These are phyloP conservation scores for Coemansia sp. DNA, from an alignment of 192 early-diverging fungal species.

Conservation along the genomic window DNA sequence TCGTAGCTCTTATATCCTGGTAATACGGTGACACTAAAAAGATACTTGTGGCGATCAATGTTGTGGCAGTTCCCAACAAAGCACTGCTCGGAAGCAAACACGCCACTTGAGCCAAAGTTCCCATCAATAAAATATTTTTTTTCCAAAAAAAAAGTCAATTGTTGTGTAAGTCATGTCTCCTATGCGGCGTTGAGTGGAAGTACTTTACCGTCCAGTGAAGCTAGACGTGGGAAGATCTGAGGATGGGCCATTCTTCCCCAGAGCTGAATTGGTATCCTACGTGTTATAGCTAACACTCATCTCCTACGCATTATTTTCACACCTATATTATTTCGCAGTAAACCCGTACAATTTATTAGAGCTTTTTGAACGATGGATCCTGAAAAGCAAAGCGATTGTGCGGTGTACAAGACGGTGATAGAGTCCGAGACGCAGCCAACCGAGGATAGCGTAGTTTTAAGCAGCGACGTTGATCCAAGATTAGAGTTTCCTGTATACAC, in stretches of 20 bases:
- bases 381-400: neutral
- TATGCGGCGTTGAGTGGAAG: neutral
- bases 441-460: neutral
- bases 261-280: neutral
- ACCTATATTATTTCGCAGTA: no score
- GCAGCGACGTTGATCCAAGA: neutral
- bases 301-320: neutral
- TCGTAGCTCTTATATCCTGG: neutral
- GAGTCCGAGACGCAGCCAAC: neutral
- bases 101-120: neutral
- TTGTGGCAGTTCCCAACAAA: neutral
- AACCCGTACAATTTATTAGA: no score
- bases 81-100: neutral
- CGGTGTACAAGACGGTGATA: neutral
- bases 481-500: slow-evolving; percentile 10
- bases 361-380: neutral
- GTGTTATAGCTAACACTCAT: neutral
- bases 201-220: neutral
- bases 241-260: neutral
- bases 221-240: neutral
- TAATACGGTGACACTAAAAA: no score
- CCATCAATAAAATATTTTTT: neutral
- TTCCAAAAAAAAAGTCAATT: neutral
- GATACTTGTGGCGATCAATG: neutral
- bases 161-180: neutral